Conservation (phyloP, 805 yeast species). For the Nakazawaea ernobii region DNA sequence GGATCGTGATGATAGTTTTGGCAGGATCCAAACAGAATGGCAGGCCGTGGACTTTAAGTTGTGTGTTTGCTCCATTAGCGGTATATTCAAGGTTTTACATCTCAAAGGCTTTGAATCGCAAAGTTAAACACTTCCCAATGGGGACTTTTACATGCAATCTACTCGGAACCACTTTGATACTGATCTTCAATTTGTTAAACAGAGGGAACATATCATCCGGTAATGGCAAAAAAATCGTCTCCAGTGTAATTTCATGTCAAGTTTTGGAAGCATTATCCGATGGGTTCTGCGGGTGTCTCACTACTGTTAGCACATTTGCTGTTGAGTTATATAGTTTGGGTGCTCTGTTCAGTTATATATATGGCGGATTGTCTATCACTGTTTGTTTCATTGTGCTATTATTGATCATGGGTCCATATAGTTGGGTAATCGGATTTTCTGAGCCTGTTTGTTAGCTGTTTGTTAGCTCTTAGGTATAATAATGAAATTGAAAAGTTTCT, state of each 20-base stretch:
- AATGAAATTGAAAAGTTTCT: too few species aligned
- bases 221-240: conserved; percentile 23
- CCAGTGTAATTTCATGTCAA: conserved; percentile 36
- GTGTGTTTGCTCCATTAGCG: conserved; percentile 69
- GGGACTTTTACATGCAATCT: conserved; percentile 41
- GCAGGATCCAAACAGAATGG: conserved; percentile 23
- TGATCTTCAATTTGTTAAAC: conserved; percentile 34
- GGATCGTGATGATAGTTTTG: conserved; percentile 34
- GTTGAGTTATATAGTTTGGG: conserved; percentile 49
- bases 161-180: conserved; percentile 38
- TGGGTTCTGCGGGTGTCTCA: conserved; percentile 67
- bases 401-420: conserved; percentile 63
- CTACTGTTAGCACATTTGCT: conserved; percentile 75
- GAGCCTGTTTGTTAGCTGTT: conserved; percentile 2
- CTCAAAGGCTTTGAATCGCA: conserved; percentile 43
- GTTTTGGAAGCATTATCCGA: conserved; percentile 48
- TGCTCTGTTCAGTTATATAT: conserved; percentile 8
- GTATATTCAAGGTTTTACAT: conserved; percentile 53
- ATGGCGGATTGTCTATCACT: conserved; percentile 6
- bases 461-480: too few species aligned
- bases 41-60: conserved; percentile 64
- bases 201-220: conserved; percentile 32
- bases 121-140: conserved; percentile 40
- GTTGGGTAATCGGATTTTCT: conserved; percentile 55
- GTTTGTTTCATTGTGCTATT: conserved; percentile 7